Conservation (phyloP, 495 filamentous ascomycete species). For the Aspergillus sparsus region DNA sequence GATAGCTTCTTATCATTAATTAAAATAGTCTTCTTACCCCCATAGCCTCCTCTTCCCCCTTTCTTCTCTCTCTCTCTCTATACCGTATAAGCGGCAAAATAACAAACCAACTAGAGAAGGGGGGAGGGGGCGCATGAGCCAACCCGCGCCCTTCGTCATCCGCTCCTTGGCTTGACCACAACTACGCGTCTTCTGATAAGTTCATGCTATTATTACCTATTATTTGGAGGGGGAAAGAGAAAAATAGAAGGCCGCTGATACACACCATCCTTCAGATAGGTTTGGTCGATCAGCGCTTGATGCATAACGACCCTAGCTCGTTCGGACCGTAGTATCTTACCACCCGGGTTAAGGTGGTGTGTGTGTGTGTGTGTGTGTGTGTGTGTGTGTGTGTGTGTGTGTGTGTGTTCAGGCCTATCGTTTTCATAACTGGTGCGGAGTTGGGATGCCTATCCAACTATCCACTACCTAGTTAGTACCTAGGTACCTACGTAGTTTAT, state of each 20-base stretch:
- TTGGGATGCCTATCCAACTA: too few species aligned
- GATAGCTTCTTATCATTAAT: constrained; percentile 10
- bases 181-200: constrained; percentile 27
- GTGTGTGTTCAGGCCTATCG: constrained; percentile 9
- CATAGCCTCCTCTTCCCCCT: too few species aligned
- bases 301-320: constrained; percentile 14
- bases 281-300: constrained; percentile 13
- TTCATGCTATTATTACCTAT: constrained; percentile 15
- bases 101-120: constrained; percentile 11
- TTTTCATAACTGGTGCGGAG: background rate
- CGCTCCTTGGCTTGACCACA: constrained; percentile 16
- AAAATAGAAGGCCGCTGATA: background rate
- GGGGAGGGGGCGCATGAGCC: constrained; percentile 11
- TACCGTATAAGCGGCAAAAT: constrained; percentile 20
- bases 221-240: background rate
- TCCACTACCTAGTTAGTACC: too few species aligned
- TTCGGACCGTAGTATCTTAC: constrained; percentile 11
- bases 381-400: background rate
- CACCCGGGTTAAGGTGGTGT: background rate
- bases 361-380: background rate
- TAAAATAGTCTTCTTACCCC: constrained; percentile 6
- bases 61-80: too few species aligned
- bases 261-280: constrained; percentile 5
- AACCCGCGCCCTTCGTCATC: background rate
- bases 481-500: too few species aligned